Evolutionary conservation across 2,329 filamentous ascomycete species (phyloP).

Genomic region (Aspergillus pseudoglaucus): DNA sequence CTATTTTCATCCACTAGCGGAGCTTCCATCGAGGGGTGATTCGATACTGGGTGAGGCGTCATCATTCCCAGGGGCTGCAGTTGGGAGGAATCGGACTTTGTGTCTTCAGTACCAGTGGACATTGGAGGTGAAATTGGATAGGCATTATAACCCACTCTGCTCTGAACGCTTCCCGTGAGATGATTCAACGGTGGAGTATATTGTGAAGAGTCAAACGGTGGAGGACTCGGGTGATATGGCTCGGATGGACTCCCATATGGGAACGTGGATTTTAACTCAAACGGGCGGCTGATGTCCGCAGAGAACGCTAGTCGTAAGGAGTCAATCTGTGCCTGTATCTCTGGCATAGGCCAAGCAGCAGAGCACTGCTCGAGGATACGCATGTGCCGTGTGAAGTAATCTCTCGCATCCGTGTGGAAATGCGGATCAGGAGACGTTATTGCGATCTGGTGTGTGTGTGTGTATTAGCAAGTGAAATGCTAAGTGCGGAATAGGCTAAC

Average conservation of each 20-base stretch:
- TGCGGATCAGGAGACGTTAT: slow-evolving; percentile 90
- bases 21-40: slow-evolving; percentile 44
- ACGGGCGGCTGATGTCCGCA: slow-evolving; percentile 73
- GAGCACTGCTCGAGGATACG: slow-evolving; percentile 82
- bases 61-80: slow-evolving; percentile 53
- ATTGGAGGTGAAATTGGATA: slow-evolving; percentile 77
- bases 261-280: slow-evolving; percentile 81
- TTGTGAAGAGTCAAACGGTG: slow-evolving; percentile 44
- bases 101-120: slow-evolving; percentile 64
- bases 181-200: slow-evolving; percentile 46
- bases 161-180: slow-evolving; percentile 39
- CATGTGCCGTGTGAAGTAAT: slow-evolving; percentile 92
- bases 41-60: slow-evolving; percentile 28
- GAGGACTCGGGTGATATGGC: slow-evolving; percentile 58
- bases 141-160: slow-evolving; percentile 45
- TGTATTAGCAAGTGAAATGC: neutral
- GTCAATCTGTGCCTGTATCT: slow-evolving; percentile 85
- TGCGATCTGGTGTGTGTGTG: slow-evolving; percentile 58
- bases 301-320: slow-evolving; percentile 87
- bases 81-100: slow-evolving; percentile 70
- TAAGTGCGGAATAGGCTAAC: neutral
- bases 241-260: slow-evolving; percentile 75
- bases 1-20: slow-evolving; percentile 58
- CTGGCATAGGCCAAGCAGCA: slow-evolving; percentile 76
- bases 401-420: slow-evolving; percentile 73